A percentile compares a stretch with the other conserved stretches of the same genome.
Evolutionary conservation across 2,329 filamentous ascomycete species (phyloP).

Genomic region (Karstenula rhodostoma): DNA sequence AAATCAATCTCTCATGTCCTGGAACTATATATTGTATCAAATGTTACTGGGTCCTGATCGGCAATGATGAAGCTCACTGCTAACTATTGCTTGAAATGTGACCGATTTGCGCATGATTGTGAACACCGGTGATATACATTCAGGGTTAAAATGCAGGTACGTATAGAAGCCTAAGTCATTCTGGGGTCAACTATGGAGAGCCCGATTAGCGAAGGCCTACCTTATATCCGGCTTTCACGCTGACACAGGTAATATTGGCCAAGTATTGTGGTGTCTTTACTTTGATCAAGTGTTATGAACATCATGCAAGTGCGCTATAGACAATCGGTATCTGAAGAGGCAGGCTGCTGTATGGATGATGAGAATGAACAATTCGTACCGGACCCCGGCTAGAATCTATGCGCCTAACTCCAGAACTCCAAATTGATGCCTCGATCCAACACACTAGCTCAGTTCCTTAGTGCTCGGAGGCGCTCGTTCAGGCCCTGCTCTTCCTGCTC

Average conservation of each 20-base stretch:
- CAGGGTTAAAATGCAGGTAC: no score
- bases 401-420: constrained; percentile 14
- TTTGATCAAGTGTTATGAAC: background rate
- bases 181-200: no score
- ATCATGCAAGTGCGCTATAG: constrained; percentile 1
- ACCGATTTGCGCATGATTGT: no score
- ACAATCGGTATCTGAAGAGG: background rate
- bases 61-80: no score
- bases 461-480: constrained; percentile 63
- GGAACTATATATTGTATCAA: no score
- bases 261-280: background rate
- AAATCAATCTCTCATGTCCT: no score
- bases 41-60: no score
- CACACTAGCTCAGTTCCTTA: constrained; percentile 53
- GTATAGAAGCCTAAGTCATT: no score
- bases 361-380: background rate
- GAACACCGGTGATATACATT: no score
- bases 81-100: no score
- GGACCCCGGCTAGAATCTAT: background rate
- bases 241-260: background rate
- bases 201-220: no score
- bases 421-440: constrained; percentile 2
- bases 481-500: constrained; percentile 82
- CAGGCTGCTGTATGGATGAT: background rate
- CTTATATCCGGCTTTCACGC: no score